A percentile compares a stretch with the other conserved stretches of the same genome.
phyloP scores from a whole-genome alignment of 2,329 filamentous ascomycete species.

The Mycosphaerella sp. region DNA sequence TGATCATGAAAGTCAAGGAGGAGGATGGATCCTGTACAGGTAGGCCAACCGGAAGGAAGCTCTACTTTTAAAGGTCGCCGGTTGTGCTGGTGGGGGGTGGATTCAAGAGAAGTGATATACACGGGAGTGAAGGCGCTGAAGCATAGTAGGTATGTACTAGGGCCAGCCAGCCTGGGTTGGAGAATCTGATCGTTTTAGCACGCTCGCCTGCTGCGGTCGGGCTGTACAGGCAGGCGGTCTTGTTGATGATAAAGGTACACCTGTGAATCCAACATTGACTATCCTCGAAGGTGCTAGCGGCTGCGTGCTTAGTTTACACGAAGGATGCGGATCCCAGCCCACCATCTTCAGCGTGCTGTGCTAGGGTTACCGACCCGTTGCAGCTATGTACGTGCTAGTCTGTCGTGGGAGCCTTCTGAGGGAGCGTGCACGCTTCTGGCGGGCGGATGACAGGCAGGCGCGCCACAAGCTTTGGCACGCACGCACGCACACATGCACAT shows the following conservation, averaged over 20 bases:
- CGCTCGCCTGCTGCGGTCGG: conserved; percentile 11
- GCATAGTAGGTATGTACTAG: conserved; percentile 12
- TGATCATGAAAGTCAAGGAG: conserved; percentile 19
- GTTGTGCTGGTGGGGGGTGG: conserved; percentile 11
- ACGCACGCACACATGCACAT: conserved; percentile 1
- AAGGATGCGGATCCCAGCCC: conserved; percentile 21
- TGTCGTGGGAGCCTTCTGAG: conserved; percentile 12
- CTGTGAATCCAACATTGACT: conserved; percentile 24
- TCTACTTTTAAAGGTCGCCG: conserved; percentile 16
- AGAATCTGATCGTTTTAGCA: conserved; percentile 24
- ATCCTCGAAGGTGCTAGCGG: conserved; percentile 21
- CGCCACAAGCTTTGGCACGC: conserved; percentile 16
- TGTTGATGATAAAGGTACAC: conserved; percentile 24
- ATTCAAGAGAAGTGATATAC: conserved; percentile 18
- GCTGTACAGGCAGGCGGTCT: neutral
- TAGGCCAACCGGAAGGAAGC: conserved; percentile 20
- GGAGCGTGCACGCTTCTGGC: conserved; percentile 12
- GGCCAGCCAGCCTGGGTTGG: conserved; percentile 12
- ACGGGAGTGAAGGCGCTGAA: conserved; percentile 17
- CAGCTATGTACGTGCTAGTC: neutral
- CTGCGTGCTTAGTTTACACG: conserved; percentile 19
- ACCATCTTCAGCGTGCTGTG: conserved; percentile 14
- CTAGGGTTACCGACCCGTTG: conserved; percentile 10
- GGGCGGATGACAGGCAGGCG: conserved; percentile 8
- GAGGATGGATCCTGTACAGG: conserved; percentile 15